These are phyloP conservation scores for Capsicum pubescens DNA, from an alignment of 257 asterid species.

Conservation along the genomic window DNA sequence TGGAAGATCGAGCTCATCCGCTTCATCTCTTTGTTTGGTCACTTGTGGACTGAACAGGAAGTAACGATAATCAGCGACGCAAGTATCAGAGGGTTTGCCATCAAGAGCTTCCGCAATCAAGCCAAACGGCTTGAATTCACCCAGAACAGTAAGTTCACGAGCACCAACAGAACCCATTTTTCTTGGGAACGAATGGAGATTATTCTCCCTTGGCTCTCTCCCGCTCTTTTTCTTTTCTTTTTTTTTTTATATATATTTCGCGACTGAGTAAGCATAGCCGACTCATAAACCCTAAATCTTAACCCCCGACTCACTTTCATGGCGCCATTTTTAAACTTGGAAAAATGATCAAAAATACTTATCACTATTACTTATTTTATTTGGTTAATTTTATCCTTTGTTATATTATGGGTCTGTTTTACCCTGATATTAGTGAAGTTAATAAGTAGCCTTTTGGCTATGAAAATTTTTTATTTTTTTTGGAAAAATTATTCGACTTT, in stretches of 20 bases:
- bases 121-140: slow-evolving; percentile 81
- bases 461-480: no score
- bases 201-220: slow-evolving; percentile 28
- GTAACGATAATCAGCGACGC: slow-evolving; percentile 56
- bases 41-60: slow-evolving; percentile 70
- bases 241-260: neutral
- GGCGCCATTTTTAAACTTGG: no score
- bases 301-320: no score
- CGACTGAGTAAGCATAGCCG: no score
- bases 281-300: no score
- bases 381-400: no score
- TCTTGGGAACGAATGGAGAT: slow-evolving; percentile 6
- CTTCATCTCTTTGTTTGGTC: slow-evolving; percentile 58
- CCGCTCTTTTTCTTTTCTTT: slow-evolving; percentile 43
- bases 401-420: no score
- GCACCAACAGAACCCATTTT: slow-evolving; percentile 57
- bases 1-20: slow-evolving; percentile 45
- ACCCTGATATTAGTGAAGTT: no score
- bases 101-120: slow-evolving; percentile 74
- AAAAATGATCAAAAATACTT: no score
- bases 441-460: no score
- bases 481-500: no score
- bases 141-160: slow-evolving; percentile 64
- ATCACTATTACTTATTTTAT: no score
- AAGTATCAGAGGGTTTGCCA: slow-evolving; percentile 48